These are phyloP conservation scores for Magnolia kwangsiensis DNA, from an alignment of 164 flowering plant species.

Conservation along the genomic window DNA sequence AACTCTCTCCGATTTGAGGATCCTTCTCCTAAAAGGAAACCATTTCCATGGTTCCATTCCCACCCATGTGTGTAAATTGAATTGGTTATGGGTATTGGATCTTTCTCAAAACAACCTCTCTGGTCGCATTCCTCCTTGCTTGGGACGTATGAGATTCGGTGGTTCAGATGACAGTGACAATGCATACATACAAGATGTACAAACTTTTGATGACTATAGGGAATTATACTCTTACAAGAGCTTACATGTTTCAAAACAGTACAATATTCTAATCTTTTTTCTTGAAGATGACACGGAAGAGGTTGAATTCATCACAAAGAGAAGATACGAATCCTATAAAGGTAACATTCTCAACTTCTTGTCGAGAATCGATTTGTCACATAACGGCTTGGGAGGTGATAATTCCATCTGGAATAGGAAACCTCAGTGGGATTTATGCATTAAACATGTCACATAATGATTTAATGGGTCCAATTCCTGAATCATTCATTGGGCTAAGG, in stretches of 20 bases:
- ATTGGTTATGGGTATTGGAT: conserved; percentile 11
- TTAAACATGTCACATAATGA: conserved; percentile 8
- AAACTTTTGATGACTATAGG: not conserved
- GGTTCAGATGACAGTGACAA: not conserved
- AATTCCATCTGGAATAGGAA: conserved; percentile 8
- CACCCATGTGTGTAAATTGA: not conserved
- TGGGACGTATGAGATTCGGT: not conserved
- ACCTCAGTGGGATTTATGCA: not conserved
- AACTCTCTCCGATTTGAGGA: not conserved
- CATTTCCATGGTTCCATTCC: conserved; percentile 15
- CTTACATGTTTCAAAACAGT: not conserved
- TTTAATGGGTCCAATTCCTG: conserved; percentile 6
- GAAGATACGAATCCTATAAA: not conserved
- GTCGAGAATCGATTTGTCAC: conserved; percentile 9
- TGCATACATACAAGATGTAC: not conserved
- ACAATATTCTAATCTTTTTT: not conserved
- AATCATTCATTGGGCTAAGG: not conserved
- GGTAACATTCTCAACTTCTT: conserved; percentile 2
- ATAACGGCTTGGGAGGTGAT: not conserved
- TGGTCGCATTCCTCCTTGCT: conserved; percentile 9
- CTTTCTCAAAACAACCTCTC: conserved; percentile 16
- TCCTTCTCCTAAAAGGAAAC: conserved; percentile 7
- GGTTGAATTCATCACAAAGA: conserved; percentile 8
- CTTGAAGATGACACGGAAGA: not conserved
- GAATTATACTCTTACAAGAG: not conserved